Conservation (phyloP, 2,329 filamentous ascomycete genomes). For the Xylariaceae sp. region DNA sequence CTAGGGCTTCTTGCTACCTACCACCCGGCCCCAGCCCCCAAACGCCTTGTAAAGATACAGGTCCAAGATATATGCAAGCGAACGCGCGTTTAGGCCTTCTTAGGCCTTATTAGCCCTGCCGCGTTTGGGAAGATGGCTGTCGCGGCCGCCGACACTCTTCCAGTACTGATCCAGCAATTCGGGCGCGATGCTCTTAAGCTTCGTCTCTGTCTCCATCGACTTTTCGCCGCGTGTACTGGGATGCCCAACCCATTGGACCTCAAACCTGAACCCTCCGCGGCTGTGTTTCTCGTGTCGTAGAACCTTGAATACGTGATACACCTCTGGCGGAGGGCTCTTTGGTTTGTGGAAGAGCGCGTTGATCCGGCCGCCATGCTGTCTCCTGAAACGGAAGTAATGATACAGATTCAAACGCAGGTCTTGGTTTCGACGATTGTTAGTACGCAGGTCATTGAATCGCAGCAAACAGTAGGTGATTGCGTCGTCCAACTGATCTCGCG, state of each 20-base stretch:
- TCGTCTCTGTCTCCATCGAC: conserved; percentile 26
- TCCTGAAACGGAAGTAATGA: no score
- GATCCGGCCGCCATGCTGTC: conserved; percentile 29
- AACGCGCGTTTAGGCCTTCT: no score
- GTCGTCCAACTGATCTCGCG: no score
- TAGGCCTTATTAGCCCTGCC: conserved; percentile 25
- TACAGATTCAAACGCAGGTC: no score
- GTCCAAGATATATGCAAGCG: no score
- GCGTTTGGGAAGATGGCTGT: conserved; percentile 23
- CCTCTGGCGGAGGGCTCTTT: conserved; percentile 22
- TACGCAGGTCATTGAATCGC: no score
- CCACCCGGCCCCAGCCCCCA: no score
- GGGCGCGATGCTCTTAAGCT: conserved; percentile 25
- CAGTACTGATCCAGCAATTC: conserved; percentile 26
- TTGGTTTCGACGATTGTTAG: no score
- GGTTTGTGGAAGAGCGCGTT: conserved; percentile 27
- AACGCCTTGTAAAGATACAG: no score
- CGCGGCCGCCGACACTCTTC: conserved; percentile 26
- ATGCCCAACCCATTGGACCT: conserved; percentile 33
- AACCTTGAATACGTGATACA: conserved; percentile 28
- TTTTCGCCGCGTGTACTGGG: conserved; percentile 26
- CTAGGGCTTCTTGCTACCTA: no score
- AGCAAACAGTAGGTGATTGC: no score
- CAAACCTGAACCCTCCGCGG: conserved; percentile 26
- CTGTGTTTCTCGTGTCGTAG: conserved; percentile 26